Base-by-base conservation (phyloP, 805 yeast genomes). In the Huiozyma sinensis region DNA sequence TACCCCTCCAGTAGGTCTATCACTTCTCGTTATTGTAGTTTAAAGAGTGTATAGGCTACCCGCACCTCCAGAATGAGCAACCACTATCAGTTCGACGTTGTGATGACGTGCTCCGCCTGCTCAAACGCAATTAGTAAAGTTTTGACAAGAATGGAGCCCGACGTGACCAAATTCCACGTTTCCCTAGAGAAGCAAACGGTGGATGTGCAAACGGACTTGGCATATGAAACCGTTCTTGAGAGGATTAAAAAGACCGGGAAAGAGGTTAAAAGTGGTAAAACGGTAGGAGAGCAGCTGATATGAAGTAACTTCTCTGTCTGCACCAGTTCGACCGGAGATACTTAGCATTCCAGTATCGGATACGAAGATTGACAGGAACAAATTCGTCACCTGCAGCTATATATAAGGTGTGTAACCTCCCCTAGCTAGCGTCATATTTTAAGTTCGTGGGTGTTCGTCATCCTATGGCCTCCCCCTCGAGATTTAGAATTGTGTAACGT, bases 171-270 rank as follows among this genome's bases (percentile, higher is more conserved):
- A 37, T 70, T 81, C 24, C 82, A 83, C 46, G 79, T 89, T 45
- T 81, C 94, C 2, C 71, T 92, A 40, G 89, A 83, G 42, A 66
- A 77, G 29, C 97, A 90, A 68, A 68, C 81, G 1, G 98, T 90
- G 7, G 81, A 79, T 56, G 95, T 90, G 37, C 70, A 71, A 45
- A 75, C 92, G 7, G 66, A 64, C 11, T 61, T 84, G 33, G 73
- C 76, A 42, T 87, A 83, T 58, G 94, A 89, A 41, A 75, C 81
- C 3, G 89, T 92, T n/a, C 70, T 81, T 44, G 79, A 73, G 43
- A 79, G 87, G 45, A 90, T 90, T 50, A 69, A 81, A 49, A 90
- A 90, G 71, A 88, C 97, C 1, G 97, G 97, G 33, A 90, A 90
- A 70, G 78, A 78, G 55, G 82, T 90, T 46, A 69, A 73, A 39